These are phyloP conservation scores for Fragilariopsis cylindrus DNA, from an alignment of 108 stramenopile genomes.

Conservation along the genomic window DNA sequence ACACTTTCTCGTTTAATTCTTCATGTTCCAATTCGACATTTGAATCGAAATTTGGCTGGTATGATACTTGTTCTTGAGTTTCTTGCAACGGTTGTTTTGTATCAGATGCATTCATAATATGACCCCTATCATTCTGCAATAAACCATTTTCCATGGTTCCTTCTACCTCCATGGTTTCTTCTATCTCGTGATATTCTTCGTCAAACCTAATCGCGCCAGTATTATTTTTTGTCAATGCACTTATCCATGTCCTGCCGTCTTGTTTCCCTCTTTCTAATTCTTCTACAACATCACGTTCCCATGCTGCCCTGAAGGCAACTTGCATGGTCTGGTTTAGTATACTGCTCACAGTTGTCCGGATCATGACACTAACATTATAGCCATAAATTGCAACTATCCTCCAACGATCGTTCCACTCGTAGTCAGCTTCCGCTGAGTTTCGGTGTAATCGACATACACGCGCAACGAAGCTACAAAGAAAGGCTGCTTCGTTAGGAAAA, in stretches of 20 bases:
- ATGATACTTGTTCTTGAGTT: neutral
- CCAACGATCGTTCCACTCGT: constrained; percentile 63
- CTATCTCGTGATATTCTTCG: constrained; percentile 15
- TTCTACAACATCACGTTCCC: constrained; percentile 53
- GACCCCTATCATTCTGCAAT: constrained; percentile 19
- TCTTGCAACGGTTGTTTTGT: neutral
- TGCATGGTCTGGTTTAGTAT: constrained; percentile 32
- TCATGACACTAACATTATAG: constrained; percentile 59
- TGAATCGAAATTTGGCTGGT: constrained; percentile 1
- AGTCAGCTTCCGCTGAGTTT: constrained; percentile 25
- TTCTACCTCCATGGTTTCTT: neutral
- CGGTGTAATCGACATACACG: constrained; percentile 59
- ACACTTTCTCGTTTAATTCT: constrained; percentile 7
- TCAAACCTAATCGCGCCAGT: neutral
- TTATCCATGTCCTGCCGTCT: constrained; percentile 49
- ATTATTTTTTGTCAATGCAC: constrained; percentile 6
- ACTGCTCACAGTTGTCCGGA: constrained; percentile 48
- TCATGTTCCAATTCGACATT: constrained; percentile 5
- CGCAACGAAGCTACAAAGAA: constrained; percentile 76
- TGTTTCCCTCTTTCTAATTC: constrained; percentile 41
- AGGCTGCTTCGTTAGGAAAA: constrained; percentile 77
- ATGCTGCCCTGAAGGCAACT: constrained; percentile 40
- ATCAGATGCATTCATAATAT: neutral
- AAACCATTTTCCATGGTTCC: neutral
- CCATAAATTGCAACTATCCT: constrained; percentile 52